Evolutionary conservation across 139 green algal species (phyloP).

Genomic region (Tetradesmus obliquus): DNA sequence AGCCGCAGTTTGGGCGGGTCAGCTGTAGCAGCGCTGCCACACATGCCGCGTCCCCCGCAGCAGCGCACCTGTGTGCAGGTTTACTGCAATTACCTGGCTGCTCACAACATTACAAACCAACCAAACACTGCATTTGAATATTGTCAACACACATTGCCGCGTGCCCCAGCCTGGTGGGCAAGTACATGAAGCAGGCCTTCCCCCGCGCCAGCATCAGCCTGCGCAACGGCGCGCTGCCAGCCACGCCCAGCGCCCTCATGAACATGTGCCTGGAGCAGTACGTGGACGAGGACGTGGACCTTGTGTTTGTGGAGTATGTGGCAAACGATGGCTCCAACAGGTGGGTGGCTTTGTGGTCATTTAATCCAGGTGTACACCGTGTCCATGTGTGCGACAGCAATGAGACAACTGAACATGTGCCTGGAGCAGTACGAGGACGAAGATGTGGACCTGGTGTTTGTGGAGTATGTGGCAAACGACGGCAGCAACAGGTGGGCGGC

Average conservation of each 20-base stretch:
- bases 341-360: not conserved
- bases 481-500: slow-evolving; percentile 25
- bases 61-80: no score
- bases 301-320: slow-evolving; percentile 50
- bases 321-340: slow-evolving; percentile 46
- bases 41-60: no score
- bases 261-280: slow-evolving; percentile 54
- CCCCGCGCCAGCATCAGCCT: slow-evolving; percentile 32
- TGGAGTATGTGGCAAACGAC: slow-evolving; percentile 49
- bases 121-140: no score
- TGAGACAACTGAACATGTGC: slow-evolving; percentile 44
- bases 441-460: slow-evolving; percentile 45
- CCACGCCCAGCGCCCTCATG: slow-evolving; percentile 49
- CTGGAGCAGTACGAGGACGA: slow-evolving; percentile 42
- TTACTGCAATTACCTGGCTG: no score
- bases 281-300: slow-evolving; percentile 43
- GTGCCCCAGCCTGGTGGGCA: slow-evolving; percentile 23
- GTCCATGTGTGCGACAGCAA: no score
- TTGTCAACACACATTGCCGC: no score
- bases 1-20: no score
- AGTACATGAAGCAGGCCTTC: slow-evolving; percentile 41
- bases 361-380: not conserved
- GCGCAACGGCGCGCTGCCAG: slow-evolving; percentile 44
- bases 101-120: no score
- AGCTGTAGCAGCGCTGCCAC: no score